Conservation (phyloP, 2,329 filamentous ascomycete species). For the Colletotrichum navitas region DNA sequence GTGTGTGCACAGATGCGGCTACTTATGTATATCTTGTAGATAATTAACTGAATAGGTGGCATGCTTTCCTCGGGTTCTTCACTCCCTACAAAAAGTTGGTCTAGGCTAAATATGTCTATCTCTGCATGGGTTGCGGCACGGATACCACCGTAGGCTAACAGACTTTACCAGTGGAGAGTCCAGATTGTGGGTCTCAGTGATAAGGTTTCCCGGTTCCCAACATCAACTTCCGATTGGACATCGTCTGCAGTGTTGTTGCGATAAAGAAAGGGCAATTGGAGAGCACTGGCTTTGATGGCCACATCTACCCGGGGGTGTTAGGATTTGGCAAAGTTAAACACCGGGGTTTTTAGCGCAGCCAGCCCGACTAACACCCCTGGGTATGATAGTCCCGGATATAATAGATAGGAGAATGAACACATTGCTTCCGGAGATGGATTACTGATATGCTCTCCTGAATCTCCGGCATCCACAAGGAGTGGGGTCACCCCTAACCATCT, state of each 20-base stretch:
- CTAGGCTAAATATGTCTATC: not conserved
- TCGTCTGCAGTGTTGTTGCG: not conserved
- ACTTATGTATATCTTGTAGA: not conserved
- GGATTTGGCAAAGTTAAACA: no score
- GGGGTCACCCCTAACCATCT: not conserved
- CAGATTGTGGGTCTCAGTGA: not conserved
- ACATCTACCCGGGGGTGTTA: no score
- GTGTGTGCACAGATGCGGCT: not conserved
- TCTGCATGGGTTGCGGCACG: not conserved
- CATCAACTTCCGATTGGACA: not conserved
- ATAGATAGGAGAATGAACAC: slow-evolving; percentile 1
- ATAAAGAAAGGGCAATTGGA: not conserved
- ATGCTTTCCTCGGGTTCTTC: not conserved
- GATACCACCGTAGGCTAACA: not conserved
- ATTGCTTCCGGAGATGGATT: not conserved
- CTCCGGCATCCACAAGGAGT: not conserved
- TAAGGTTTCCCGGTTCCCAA: not conserved
- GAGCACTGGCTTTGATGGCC: not conserved
- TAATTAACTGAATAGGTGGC: not conserved
- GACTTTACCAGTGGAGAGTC: not conserved
- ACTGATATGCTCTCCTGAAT: not conserved
- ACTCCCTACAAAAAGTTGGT: not conserved
- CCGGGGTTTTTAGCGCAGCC: no score
- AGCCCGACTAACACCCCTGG: no score
- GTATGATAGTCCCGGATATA: not conserved